These are phyloP conservation scores for Sporothrix sp. DNA, from an alignment of 2,329 filamentous ascomycete genomes.

Conservation along the genomic window DNA sequence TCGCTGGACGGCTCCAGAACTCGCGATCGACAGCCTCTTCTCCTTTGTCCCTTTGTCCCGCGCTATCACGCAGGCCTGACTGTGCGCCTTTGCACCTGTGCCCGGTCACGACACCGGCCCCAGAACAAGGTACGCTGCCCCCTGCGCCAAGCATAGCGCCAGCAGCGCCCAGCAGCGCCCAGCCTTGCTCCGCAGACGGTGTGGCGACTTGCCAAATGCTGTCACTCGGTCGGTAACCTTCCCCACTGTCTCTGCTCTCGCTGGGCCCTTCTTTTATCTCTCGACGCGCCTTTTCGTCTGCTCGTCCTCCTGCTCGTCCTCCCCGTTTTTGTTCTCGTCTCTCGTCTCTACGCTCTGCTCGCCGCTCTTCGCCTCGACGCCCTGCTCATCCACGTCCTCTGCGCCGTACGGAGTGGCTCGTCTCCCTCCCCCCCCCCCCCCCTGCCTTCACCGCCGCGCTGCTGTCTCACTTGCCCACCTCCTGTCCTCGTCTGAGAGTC, in stretches of 20 bases:
- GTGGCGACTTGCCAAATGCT: conserved; percentile 6
- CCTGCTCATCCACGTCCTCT: no score
- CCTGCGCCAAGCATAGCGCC: no score
- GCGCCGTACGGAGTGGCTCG: no score
- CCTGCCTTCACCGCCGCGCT: background rate
- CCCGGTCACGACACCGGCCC: no score
- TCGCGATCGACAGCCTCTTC: no score
- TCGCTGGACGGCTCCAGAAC: no score
- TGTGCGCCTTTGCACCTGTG: no score
- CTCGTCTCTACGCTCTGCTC: background rate
- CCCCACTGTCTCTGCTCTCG: background rate
- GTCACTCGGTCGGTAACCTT: conserved; percentile 6
- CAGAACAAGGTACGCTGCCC: no score
- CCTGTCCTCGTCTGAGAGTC: no score
- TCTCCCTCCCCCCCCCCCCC: background rate
- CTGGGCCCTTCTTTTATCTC: background rate
- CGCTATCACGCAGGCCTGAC: no score
- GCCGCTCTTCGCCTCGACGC: background rate
- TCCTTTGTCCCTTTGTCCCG: no score
- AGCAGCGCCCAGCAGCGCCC: conserved; percentile 11
- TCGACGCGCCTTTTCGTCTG: background rate
- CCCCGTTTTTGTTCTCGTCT: background rate
- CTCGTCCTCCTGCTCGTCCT: background rate
- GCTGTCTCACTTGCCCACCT: background rate
- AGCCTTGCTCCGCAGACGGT: conserved; percentile 11